Conservation (phyloP, 768 basidiomycete genomes). For the Rhodotorula kratochvilovae region DNA sequence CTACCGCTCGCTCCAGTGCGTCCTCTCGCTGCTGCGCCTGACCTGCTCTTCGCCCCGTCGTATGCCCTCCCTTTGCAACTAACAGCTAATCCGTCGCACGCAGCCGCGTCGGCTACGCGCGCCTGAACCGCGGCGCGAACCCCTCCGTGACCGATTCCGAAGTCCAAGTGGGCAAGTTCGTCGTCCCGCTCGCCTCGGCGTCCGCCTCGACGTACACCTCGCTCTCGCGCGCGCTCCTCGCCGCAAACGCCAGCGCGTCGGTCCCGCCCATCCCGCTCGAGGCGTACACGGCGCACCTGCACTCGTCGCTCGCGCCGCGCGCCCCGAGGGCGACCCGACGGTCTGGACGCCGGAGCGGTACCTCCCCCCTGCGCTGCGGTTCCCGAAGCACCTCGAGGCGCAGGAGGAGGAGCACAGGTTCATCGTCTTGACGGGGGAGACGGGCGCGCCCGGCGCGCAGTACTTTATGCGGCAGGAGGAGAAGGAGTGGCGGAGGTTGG, state of each 20-base stretch:
- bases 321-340: not conserved
- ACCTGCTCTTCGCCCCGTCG: too few species aligned
- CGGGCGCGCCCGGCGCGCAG: not conserved
- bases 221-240: not conserved
- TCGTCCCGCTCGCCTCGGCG: constrained; percentile 54
- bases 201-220: not conserved
- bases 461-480: not conserved
- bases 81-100: too few species aligned
- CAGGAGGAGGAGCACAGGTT: not conserved
- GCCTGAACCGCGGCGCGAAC: constrained; percentile 59
- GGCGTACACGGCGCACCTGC: constrained; percentile 6
- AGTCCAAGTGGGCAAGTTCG: constrained; percentile 79
- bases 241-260: not conserved
- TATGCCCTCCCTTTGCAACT: too few species aligned
- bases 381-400: constrained; percentile 1
- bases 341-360: constrained; percentile 7
- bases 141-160: constrained; percentile 86
- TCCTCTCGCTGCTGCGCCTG: constrained; percentile 51
- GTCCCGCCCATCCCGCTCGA: constrained; percentile 8
- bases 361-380: not conserved
- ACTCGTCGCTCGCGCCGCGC: not conserved
- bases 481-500: not conserved
- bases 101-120: constrained; percentile 57
- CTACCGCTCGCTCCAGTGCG: constrained; percentile 60
- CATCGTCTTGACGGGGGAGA: constrained; percentile 6